These are phyloP conservation scores for Hymenoscyphus linearis DNA, from an alignment of 2,329 filamentous ascomycete genomes.

Conservation along the genomic window DNA sequence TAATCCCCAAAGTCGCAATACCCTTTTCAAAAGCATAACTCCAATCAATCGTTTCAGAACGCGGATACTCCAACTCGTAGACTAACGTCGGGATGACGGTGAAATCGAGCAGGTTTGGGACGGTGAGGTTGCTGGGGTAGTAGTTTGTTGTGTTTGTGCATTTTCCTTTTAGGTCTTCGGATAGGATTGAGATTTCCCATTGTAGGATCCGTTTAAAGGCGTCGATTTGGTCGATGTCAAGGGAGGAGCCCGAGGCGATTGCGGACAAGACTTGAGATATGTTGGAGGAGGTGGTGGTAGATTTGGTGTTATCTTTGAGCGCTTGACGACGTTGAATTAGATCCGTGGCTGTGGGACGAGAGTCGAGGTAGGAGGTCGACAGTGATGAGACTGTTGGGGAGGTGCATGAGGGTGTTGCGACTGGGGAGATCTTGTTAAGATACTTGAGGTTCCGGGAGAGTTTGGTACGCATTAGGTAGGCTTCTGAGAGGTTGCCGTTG, in stretches of 20 bases:
- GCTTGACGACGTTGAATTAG: conserved; percentile 40
- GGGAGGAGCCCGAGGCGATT: conserved; percentile 54
- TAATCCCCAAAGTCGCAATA: conserved; percentile 63
- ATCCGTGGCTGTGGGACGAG: conserved; percentile 37
- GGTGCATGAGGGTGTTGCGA: conserved; percentile 39
- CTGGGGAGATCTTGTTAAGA: conserved; percentile 48
- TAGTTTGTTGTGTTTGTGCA: conserved; percentile 44
- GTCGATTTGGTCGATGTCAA: conserved; percentile 57
- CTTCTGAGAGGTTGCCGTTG: conserved; percentile 65
- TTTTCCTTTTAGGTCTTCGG: conserved; percentile 53
- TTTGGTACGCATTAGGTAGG: conserved; percentile 46
- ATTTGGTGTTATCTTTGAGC: conserved; percentile 13
- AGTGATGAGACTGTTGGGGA: conserved; percentile 39
- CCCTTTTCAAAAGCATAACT: conserved; percentile 69
- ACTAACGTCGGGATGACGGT: conserved; percentile 70
- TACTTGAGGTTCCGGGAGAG: conserved; percentile 48
- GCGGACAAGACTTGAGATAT: conserved; percentile 56
- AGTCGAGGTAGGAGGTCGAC: conserved; percentile 41
- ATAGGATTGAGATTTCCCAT: conserved; percentile 56
- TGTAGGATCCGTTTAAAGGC: conserved; percentile 62
- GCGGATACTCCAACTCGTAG: conserved; percentile 74
- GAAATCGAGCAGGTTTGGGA: conserved; percentile 64
- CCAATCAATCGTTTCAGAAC: conserved; percentile 66
- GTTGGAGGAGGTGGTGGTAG: conserved; percentile 35
- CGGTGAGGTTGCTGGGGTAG: conserved; percentile 66